These are phyloP conservation scores for Catharanthus roseus DNA, from an alignment of 257 asterid genomes.

Conservation along the genomic window DNA sequence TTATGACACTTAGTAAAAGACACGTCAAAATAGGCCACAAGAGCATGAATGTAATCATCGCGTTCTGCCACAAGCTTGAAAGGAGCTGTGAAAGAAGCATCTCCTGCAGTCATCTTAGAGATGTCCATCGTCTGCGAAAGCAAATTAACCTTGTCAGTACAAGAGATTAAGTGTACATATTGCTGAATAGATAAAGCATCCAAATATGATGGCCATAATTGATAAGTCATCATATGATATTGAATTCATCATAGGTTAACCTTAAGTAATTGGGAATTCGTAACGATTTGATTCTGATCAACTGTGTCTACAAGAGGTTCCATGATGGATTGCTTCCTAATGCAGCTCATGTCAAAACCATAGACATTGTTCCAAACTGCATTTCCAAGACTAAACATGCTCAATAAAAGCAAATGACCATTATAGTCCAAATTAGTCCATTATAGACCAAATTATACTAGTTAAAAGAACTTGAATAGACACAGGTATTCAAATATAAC, in stretches of 20 bases:
- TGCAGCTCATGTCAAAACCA: constrained; percentile 98
- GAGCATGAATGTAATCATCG: constrained; percentile 92
- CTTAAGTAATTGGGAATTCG: constrained; percentile 83
- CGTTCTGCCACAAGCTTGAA: constrained; percentile 95
- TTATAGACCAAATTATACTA: neutral
- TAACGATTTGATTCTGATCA: constrained; percentile 86
- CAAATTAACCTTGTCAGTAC: neutral
- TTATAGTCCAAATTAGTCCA: neutral
- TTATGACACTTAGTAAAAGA: constrained; percentile 88
- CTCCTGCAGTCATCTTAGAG: constrained; percentile 80
- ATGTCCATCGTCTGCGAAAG: constrained; percentile 85
- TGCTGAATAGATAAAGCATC: constrained; percentile 2
- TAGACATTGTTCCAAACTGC: constrained; percentile 88
- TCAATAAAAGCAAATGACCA: neutral
- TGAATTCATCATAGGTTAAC: constrained; percentile 30
- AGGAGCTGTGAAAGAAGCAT: constrained; percentile 89
- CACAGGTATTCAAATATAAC: neutral
- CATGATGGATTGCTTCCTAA: constrained; percentile 75
- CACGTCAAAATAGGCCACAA: constrained; percentile 91
- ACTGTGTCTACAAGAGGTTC: constrained; percentile 98
- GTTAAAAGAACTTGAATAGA: constrained; percentile 3
- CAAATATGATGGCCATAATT: neutral
- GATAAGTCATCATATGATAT: neutral
- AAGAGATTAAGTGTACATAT: neutral
- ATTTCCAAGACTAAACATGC: constrained; percentile 14